Conservation (phyloP, 306 rosid species). For the Luffa acutangula region DNA sequence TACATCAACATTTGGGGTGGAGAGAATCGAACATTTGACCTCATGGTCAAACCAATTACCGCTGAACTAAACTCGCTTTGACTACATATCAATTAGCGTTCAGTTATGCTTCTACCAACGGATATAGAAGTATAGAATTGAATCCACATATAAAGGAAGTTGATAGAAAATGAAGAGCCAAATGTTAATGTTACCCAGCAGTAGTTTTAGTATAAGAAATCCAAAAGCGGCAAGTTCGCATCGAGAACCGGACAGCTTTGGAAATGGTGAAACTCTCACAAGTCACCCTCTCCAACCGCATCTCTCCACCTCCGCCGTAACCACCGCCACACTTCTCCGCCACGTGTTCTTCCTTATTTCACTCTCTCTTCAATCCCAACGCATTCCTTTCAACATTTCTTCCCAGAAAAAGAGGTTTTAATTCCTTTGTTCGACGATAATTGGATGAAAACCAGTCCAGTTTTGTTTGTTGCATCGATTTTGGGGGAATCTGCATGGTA, state of each 20-base stretch:
- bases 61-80: too few relatives aligned
- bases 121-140: too few relatives aligned
- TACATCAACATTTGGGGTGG: too few relatives aligned
- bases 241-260: slow-evolving; percentile 35
- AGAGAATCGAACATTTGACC: too few relatives aligned
- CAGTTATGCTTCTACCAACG: too few relatives aligned
- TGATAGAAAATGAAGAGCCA: too few relatives aligned
- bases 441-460: neutral
- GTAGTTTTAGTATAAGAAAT: neutral
- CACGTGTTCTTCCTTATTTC: slow-evolving; percentile 37
- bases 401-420: neutral
- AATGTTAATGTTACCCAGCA: too few relatives aligned
- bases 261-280: slow-evolving; percentile 13
- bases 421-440: neutral
- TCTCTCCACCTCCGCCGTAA: neutral
- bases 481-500: neutral
- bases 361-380: slow-evolving; percentile 19
- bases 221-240: slow-evolving; percentile 24
- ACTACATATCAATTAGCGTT: too few relatives aligned
- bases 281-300: neutral
- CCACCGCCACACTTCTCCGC: neutral
- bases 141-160: too few relatives aligned
- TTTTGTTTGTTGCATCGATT: neutral
- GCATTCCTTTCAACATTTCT: neutral
- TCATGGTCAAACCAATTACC: too few relatives aligned